These are phyloP conservation scores for Tetramitus jugosus DNA, from an alignment of 208 protist genomes.

Conservation along the genomic window DNA sequence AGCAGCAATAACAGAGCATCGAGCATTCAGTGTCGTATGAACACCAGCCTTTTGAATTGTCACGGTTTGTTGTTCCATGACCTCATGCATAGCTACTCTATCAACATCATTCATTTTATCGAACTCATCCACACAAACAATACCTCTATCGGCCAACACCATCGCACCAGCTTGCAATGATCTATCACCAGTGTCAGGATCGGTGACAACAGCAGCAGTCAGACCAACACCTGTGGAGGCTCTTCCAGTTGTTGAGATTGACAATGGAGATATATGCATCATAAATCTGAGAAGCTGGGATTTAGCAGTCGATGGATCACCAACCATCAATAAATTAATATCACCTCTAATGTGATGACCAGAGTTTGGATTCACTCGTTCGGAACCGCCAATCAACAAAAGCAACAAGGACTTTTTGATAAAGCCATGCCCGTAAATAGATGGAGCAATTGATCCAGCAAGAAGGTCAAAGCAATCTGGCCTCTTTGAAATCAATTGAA, in stretches of 20 bases:
- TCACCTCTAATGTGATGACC: slow-evolving; percentile 90
- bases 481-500: slow-evolving; percentile 57
- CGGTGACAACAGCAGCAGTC: slow-evolving; percentile 95
- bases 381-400: slow-evolving; percentile 89
- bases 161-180: slow-evolving; percentile 97
- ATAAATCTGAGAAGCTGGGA: slow-evolving; percentile 98
- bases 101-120: slow-evolving; percentile 98
- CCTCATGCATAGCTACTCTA: slow-evolving; percentile 92
- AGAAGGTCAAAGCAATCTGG: slow-evolving; percentile 63
- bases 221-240: slow-evolving; percentile 94
- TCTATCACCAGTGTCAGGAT: slow-evolving; percentile 90
- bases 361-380: slow-evolving; percentile 76
- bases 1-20: slow-evolving; percentile 95
- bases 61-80: slow-evolving; percentile 99
- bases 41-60: slow-evolving; percentile 99
- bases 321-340: slow-evolving; percentile 97
- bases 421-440: slow-evolving; percentile 92
- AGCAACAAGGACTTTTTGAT: slow-evolving; percentile 93
- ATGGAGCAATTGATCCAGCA: slow-evolving; percentile 86
- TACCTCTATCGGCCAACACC: slow-evolving; percentile 97
- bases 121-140: slow-evolving; percentile 99
- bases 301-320: slow-evolving; percentile 99
- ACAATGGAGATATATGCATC: slow-evolving; percentile 84
- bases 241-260: slow-evolving; percentile 95
- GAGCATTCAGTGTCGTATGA: slow-evolving; percentile 95